Evolutionary conservation across 164 flowering plant species (phyloP).

Genomic region (Nelumbo lutea): DNA sequence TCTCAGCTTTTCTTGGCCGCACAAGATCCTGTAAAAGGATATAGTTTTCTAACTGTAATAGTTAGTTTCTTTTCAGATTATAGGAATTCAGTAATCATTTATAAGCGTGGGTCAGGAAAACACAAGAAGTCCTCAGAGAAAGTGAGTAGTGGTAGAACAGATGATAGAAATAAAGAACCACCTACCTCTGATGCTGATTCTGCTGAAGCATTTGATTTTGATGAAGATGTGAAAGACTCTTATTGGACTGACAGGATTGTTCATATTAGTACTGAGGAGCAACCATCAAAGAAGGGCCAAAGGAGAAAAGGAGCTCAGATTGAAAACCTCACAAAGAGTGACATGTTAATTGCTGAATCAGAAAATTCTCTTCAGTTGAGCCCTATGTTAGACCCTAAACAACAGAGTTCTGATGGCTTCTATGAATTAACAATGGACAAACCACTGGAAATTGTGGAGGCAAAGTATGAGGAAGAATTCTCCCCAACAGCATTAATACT

Average conservation of each 20-base stretch:
- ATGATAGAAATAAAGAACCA: slow-evolving; percentile 7
- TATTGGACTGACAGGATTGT: slow-evolving; percentile 39
- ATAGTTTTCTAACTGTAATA: slow-evolving; percentile 16
- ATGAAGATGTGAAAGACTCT: slow-evolving; percentile 29
- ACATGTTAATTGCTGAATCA: slow-evolving; percentile 10
- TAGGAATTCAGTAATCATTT: slow-evolving; percentile 34
- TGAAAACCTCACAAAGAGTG: slow-evolving; percentile 15
- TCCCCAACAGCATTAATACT: not conserved
- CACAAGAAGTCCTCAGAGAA: slow-evolving; percentile 14
- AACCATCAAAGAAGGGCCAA: slow-evolving; percentile 10
- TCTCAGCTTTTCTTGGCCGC: slow-evolving; percentile 51
- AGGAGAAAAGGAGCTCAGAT: slow-evolving; percentile 20
- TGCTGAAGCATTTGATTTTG: slow-evolving; percentile 29
- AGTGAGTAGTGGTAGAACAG: slow-evolving; percentile 12
- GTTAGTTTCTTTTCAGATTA: slow-evolving; percentile 43
- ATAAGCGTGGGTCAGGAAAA: slow-evolving; percentile 13
- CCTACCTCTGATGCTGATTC: slow-evolving; percentile 11
- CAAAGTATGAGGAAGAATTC: slow-evolving; percentile 12
- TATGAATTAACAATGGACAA: not conserved
- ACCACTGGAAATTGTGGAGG: not conserved
- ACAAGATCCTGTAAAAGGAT: slow-evolving; percentile 35
- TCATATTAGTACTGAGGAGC: slow-evolving; percentile 35
- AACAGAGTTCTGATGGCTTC: not conserved
- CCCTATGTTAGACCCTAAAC: slow-evolving; percentile 4
- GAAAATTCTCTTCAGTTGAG: slow-evolving; percentile 10